Conservation (phyloP, 768 basidiomycete genomes). For the Tulasnella sp. region DNA sequence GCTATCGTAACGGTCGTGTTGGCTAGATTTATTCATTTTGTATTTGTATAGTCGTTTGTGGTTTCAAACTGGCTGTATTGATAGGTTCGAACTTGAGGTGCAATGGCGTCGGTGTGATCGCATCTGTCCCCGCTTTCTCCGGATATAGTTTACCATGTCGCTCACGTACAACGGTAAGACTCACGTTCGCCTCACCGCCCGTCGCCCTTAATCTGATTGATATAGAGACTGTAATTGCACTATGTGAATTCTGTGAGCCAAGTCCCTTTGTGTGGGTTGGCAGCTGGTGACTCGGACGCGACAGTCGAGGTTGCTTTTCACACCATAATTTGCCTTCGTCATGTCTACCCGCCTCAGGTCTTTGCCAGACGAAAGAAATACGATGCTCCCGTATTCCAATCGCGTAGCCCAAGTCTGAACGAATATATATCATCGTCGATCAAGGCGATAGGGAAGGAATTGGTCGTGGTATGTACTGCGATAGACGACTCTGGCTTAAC, state of each 20-base stretch:
- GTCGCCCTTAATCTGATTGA: not conserved
- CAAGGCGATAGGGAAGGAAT: slow-evolving; percentile 68
- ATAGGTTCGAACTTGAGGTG: too few relatives aligned
- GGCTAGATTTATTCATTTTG: too few relatives aligned
- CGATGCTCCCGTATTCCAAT: slow-evolving; percentile 82
- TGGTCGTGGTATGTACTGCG: slow-evolving; percentile 38
- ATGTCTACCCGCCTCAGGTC: slow-evolving; percentile 78
- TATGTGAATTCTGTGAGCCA: slow-evolving; percentile 14
- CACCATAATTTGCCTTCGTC: slow-evolving; percentile 79
- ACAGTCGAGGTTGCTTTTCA: slow-evolving; percentile 91
- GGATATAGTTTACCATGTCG: not conserved
- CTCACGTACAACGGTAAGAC: slow-evolving; percentile 5
- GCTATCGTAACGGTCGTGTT: too few relatives aligned
- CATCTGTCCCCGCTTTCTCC: too few relatives aligned
- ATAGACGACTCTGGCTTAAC: slow-evolving; percentile 1
- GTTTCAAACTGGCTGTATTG: too few relatives aligned
- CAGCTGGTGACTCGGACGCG: not conserved
- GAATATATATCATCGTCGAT: slow-evolving; percentile 84
- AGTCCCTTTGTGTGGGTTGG: not conserved
- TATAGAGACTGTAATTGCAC: slow-evolving; percentile 7
- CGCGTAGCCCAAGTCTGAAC: slow-evolving; percentile 75
- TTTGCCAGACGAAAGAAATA: slow-evolving; percentile 85
- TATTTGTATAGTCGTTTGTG: too few relatives aligned
- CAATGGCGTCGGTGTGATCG: too few relatives aligned
- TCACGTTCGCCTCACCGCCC: not conserved